These are phyloP conservation scores for Diaporthe capsici DNA, from an alignment of 2,329 filamentous ascomycete species.

Conservation along the genomic window DNA sequence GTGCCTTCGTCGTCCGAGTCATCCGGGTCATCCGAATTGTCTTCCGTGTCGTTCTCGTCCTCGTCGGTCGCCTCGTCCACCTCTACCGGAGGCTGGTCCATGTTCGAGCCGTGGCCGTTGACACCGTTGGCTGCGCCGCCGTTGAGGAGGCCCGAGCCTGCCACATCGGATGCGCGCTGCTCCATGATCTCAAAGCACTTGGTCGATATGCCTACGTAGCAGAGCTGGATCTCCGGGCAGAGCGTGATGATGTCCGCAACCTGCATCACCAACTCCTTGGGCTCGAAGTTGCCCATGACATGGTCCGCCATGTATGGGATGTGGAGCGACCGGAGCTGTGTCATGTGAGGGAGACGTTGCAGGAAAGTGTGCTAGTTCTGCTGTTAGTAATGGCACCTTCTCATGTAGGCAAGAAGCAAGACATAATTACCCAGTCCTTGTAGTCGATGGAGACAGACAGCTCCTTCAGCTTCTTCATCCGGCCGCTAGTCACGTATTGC, in stretches of 20 bases:
- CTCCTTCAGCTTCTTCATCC: constrained; percentile 80
- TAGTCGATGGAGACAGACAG: constrained; percentile 81
- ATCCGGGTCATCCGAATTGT: constrained; percentile 61
- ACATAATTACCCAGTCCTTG: constrained; percentile 79
- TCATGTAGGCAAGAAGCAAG: background rate
- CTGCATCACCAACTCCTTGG: constrained; percentile 80
- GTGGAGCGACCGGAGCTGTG: constrained; percentile 79
- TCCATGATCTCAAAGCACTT: constrained; percentile 90
- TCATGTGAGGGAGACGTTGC: constrained; percentile 78
- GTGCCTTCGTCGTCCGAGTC: constrained; percentile 53
- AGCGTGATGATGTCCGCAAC: constrained; percentile 84
- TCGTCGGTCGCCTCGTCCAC: constrained; percentile 48
- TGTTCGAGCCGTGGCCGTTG: constrained; percentile 34
- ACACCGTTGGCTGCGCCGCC: constrained; percentile 39
- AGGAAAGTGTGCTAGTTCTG: constrained; percentile 79
- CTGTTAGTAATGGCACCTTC: constrained; percentile 27
- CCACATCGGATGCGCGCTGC: constrained; percentile 62
- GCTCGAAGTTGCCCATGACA: constrained; percentile 67
- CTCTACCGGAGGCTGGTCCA: constrained; percentile 42
- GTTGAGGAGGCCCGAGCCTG: constrained; percentile 42
- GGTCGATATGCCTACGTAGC: constrained; percentile 80
- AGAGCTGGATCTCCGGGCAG: constrained; percentile 81
- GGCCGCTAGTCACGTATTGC: constrained; percentile 81
- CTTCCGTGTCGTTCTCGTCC: constrained; percentile 51
- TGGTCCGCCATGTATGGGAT: constrained; percentile 77